These are phyloP conservation scores for Lactifluus pinguis DNA, from an alignment of 768 basidiomycete genomes.

Conservation along the genomic window DNA sequence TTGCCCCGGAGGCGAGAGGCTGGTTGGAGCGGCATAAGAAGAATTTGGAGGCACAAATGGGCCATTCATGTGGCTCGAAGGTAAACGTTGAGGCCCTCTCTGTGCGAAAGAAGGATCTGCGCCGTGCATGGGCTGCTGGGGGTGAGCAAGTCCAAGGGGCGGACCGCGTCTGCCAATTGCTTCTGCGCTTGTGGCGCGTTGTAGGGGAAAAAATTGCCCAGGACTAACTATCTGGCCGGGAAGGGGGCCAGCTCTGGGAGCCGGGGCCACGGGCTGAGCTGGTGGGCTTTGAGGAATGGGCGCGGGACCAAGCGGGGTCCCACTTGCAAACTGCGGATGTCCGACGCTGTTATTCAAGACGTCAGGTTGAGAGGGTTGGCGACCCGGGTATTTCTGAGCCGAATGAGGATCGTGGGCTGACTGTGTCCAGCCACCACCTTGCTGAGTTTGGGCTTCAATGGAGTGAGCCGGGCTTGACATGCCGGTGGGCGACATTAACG, in stretches of 20 bases:
- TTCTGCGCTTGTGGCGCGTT: conserved; percentile 8
- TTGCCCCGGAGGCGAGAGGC: conserved; percentile 23
- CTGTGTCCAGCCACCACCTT: conserved; percentile 19
- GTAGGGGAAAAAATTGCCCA: conserved; percentile 20
- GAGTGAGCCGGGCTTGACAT: conserved; percentile 23
- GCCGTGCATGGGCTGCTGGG: conserved; percentile 1
- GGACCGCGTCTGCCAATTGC: conserved; percentile 9
- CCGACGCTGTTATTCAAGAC: not conserved
- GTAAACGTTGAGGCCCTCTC: not conserved
- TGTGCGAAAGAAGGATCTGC: not conserved
- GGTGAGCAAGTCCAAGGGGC: not conserved
- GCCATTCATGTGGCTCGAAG: not conserved
- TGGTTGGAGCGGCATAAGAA: conserved; percentile 3
- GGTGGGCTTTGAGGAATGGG: not conserved
- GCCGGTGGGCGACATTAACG: conserved; percentile 13
- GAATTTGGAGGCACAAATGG: conserved; percentile 3
- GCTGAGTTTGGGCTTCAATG: conserved; percentile 27
- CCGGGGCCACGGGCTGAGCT: not conserved
- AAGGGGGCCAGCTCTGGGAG: not conserved
- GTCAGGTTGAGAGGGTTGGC: conserved; percentile 22
- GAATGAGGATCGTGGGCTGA: conserved; percentile 20
- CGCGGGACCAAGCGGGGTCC: not conserved
- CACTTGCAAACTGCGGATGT: not conserved
- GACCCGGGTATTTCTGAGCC: conserved; percentile 18
- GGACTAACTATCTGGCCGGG: conserved; percentile 13